Evolutionary conservation across 495 filamentous ascomycete species (phyloP).

Genomic region (Neurospora sp.): DNA sequence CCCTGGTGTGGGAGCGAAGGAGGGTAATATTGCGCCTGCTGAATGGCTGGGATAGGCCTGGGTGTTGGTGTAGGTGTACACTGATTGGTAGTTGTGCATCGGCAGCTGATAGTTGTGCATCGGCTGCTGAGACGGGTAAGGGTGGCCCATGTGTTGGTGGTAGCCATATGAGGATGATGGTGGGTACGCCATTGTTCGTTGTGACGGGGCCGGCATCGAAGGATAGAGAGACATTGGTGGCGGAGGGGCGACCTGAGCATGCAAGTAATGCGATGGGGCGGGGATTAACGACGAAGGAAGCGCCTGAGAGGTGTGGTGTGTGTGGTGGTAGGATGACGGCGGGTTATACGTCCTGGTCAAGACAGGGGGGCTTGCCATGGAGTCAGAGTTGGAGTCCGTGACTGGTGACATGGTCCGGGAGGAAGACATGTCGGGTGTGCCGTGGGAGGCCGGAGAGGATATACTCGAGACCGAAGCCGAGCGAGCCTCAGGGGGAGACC

Average conservation of each 20-base stretch:
- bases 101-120: conserved; percentile 8
- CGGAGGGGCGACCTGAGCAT: conserved; percentile 4
- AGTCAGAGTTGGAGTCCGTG: background rate
- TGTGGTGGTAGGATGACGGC: conserved; percentile 1
- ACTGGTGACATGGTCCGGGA: conserved; percentile 17
- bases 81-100: conserved; percentile 4
- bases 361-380: background rate
- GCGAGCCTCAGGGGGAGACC: conserved; percentile 7
- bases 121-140: background rate
- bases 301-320: background rate
- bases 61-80: conserved; percentile 1
- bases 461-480: conserved; percentile 16
- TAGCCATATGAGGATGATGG: conserved; percentile 8
- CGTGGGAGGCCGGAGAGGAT: conserved; percentile 12
- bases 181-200: conserved; percentile 1
- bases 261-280: conserved; percentile 13
- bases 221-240: conserved; percentile 7
- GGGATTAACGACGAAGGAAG: conserved; percentile 1
- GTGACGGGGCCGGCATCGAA: background rate
- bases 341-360: conserved; percentile 5
- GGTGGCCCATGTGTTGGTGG: background rate
- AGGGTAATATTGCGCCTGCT: background rate
- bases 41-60: background rate
- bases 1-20: background rate
- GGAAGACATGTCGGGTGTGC: conserved; percentile 2